A percentile compares a stretch with the other conserved stretches of the same genome.
phyloP scores from a whole-genome alignment of 1,139 yeast genomes.

The Candida tetrigidarum region DNA sequence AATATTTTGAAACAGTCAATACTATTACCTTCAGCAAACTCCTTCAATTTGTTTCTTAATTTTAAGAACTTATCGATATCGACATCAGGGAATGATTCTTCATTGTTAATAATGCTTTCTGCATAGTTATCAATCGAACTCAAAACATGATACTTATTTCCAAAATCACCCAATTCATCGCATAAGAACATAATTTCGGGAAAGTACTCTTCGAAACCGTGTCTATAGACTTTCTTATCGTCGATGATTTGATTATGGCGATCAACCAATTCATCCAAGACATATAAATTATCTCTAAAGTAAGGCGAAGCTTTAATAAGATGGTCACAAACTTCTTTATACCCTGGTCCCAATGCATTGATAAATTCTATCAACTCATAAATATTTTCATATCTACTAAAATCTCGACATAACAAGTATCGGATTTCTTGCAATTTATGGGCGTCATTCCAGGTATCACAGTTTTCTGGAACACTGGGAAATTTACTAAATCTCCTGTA shows the following conservation, averaged over 20 bases:
- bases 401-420: background rate
- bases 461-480: conserved; percentile 5
- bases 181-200: conserved; percentile 13
- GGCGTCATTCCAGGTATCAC: background rate
- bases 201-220: conserved; percentile 11
- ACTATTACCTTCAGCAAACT: conserved; percentile 11
- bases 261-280: conserved; percentile 16
- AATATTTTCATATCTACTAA: background rate
- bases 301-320: conserved; percentile 10
- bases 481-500: no score
- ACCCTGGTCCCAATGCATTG: background rate
- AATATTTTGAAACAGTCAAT: conserved; percentile 15
- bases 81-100: conserved; percentile 5
- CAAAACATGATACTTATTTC: conserved; percentile 10
- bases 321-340: background rate
- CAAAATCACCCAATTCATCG: conserved; percentile 5
- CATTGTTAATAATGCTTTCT: conserved; percentile 5
- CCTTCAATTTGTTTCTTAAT: conserved; percentile 12
- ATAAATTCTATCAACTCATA: background rate
- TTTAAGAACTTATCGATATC: conserved; percentile 9
- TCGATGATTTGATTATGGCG: no score
- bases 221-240: no score
- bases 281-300: conserved; percentile 15
- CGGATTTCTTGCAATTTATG: background rate
- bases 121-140: conserved; percentile 3